Conservation (phyloP, 1,139 yeast genomes). For the Groenewaldozyma sp. region DNA sequence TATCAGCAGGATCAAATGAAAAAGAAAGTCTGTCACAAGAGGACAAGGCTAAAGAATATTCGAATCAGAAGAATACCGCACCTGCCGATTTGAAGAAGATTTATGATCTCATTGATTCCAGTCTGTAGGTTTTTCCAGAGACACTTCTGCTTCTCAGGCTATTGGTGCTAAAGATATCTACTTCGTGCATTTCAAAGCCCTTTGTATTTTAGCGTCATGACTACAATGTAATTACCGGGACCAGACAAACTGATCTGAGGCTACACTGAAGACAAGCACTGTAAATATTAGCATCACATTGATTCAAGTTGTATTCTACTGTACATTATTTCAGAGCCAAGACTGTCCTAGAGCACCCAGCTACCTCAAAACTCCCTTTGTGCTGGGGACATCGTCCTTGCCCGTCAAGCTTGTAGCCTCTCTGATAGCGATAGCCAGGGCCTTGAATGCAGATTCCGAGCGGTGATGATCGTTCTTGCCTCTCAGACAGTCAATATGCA, state of each 20-base stretch:
- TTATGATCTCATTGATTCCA: background rate
- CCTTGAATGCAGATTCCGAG: constrained; percentile 93
- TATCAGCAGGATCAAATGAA: background rate
- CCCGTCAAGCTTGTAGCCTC: constrained; percentile 84
- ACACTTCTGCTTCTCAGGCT: too few species aligned
- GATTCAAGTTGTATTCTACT: too few species aligned
- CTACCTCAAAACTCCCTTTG: constrained; percentile 73
- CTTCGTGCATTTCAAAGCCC: too few species aligned
- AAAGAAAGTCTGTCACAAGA: background rate
- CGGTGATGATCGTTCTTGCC: constrained; percentile 95
- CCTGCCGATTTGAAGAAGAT: background rate
- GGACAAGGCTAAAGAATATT: background rate
- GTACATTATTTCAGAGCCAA: too few species aligned
- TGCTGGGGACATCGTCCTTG: constrained; percentile 83
- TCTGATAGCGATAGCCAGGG: constrained; percentile 81
- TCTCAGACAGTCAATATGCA: constrained; percentile 89
- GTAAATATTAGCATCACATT: too few species aligned
- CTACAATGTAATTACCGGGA: too few species aligned
- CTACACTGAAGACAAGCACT: too few species aligned
- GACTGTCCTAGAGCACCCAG: too few species aligned
- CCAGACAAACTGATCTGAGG: too few species aligned
- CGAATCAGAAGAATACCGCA: background rate
- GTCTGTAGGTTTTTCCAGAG: background rate
- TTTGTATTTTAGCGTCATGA: too few species aligned
- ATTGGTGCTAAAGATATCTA: too few species aligned